These are phyloP conservation scores for Neurospora sp. DNA, from an alignment of 495 filamentous ascomycete species.

Conservation along the genomic window DNA sequence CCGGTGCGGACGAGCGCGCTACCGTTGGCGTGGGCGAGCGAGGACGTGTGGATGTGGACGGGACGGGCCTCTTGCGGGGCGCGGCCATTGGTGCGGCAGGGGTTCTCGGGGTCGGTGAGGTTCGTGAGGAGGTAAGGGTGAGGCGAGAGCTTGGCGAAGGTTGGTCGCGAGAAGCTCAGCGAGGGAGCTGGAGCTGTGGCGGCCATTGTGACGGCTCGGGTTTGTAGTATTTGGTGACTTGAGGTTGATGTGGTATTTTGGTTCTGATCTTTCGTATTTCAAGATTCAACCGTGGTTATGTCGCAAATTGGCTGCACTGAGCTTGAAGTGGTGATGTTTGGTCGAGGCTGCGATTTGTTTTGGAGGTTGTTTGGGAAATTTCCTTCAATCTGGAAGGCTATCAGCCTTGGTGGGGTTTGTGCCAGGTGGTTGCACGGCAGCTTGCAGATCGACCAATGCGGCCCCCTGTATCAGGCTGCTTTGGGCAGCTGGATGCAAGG, in stretches of 20 bases:
- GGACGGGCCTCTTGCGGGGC: conserved; percentile 55
- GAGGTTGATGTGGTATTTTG: neutral
- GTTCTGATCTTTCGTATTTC: neutral
- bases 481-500: neutral
- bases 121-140: conserved; percentile 82
- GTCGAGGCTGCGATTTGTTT: neutral
- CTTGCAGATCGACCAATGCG: neutral
- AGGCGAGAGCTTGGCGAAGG: conserved; percentile 85
- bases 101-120: conserved; percentile 50
- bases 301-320: neutral
- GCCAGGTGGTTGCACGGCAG: neutral
- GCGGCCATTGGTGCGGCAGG: conserved; percentile 70
- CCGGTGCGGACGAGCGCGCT: conserved; percentile 79
- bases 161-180: conserved; percentile 64
- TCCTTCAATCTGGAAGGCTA: conserved; percentile 1
- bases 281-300: neutral
- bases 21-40: conserved; percentile 78
- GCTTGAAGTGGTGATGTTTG: neutral
- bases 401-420: conserved; percentile 11
- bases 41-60: conserved; percentile 62
- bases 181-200: conserved; percentile 10
- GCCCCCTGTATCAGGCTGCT: neutral
- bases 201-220: conserved; percentile 12
- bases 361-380: conserved; percentile 6
- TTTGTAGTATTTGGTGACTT: neutral